phyloP scores from a whole-genome alignment of 257 asterid species.

The Marsdenia floribunda region DNA sequence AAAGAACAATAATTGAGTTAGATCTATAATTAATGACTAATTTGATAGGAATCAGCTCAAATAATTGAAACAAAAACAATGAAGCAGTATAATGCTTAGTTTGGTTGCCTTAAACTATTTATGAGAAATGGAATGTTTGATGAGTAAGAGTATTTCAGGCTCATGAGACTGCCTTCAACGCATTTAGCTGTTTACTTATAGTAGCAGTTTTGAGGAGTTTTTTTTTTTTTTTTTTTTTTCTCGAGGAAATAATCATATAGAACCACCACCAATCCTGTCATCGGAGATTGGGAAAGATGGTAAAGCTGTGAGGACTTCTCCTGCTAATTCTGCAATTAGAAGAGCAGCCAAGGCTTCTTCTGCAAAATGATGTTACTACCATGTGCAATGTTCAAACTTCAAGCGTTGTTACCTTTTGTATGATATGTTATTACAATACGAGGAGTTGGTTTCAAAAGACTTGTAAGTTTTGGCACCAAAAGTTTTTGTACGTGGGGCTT shows the following conservation, averaged over 20 bases:
- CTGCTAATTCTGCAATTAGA: conserved; percentile 3
- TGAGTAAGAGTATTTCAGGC: no score
- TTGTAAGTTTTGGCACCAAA: neutral
- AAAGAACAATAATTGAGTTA: no score
- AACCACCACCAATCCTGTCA: conserved; percentile 8
- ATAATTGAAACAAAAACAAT: no score
- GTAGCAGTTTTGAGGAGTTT: no score
- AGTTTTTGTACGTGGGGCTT: neutral
- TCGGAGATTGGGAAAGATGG: conserved; percentile 22
- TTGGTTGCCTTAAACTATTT: no score
- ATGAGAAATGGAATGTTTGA: no score
- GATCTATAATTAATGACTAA: no score
- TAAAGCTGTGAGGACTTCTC: conserved; percentile 10
- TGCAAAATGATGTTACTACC: neutral
- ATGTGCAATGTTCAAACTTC: neutral
- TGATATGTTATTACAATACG: neutral
- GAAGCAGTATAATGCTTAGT: no score
- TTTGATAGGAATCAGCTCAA: no score
- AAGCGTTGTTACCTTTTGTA: neutral
- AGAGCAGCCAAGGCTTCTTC: conserved; percentile 2
- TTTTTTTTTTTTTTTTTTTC: no score
- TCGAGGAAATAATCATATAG: conserved; percentile 4
- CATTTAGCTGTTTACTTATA: no score
- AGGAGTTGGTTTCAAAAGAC: neutral
- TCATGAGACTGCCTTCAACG: no score